Evolutionary conservation across 495 filamentous ascomycete species (phyloP).

Genomic region (Penicillium canescens): DNA sequence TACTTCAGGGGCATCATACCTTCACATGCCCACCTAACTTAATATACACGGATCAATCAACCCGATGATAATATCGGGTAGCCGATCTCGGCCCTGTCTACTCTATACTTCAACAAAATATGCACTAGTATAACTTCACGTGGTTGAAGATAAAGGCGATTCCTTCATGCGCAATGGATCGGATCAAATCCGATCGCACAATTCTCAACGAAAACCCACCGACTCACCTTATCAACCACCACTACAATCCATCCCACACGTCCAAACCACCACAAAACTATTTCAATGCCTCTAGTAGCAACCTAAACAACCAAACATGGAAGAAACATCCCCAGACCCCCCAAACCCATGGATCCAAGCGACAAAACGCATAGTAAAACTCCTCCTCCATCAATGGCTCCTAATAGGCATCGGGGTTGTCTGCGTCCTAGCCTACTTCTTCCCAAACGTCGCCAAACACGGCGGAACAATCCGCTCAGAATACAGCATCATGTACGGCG

Average conservation of each 20-base stretch:
- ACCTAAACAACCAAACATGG: conserved; percentile 10
- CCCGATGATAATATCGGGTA: conserved; percentile 21
- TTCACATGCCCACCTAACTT: conserved; percentile 6
- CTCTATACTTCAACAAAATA: neutral
- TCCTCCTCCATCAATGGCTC: conserved; percentile 57
- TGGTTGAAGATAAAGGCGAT: neutral
- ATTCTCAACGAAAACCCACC: conserved; percentile 5
- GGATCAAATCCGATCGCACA: conserved; percentile 24
- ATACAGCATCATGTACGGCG: conserved; percentile 56
- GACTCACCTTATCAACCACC: neutral
- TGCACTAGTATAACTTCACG: no score
- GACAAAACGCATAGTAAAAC: conserved; percentile 21
- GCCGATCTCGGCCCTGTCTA: conserved; percentile 21
- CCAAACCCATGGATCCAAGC: conserved; percentile 7
- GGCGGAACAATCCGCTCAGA: conserved; percentile 54
- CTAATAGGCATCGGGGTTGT: conserved; percentile 54
- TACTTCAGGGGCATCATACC: neutral
- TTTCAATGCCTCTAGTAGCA: neutral
- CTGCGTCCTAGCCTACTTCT: conserved; percentile 51
- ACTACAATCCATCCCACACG: neutral
- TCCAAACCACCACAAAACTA: neutral
- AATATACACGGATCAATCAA: neutral
- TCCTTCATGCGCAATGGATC: conserved; percentile 9
- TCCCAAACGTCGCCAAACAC: conserved; percentile 53
- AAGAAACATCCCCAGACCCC: neutral